These are phyloP conservation scores for Colletotrichum somersetense DNA, from an alignment of 2,329 filamentous ascomycete species.

Conservation along the genomic window DNA sequence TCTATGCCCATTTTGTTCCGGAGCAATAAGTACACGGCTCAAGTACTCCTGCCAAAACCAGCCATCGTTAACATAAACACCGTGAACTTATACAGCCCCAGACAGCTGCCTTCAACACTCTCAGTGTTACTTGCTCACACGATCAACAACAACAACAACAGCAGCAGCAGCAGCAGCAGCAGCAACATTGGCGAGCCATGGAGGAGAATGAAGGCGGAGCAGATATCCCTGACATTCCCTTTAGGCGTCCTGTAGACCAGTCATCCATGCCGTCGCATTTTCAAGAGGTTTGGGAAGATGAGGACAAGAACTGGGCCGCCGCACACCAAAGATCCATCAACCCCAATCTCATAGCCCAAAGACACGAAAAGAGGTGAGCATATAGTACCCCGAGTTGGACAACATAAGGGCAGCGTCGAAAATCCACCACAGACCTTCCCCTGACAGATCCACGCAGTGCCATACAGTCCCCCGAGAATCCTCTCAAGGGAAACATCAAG, in stretches of 20 bases:
- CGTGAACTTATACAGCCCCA: conserved; percentile 22
- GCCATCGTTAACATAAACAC: conserved; percentile 31
- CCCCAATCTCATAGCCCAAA: conserved; percentile 14
- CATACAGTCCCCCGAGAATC: conserved; percentile 11
- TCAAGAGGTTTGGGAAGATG: conserved; percentile 37
- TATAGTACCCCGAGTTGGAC: neutral
- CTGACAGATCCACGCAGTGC: conserved; percentile 7
- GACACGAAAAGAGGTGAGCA: conserved; percentile 26
- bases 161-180: conserved; percentile 1
- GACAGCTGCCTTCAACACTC: conserved; percentile 10
- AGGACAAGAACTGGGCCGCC: conserved; percentile 30
- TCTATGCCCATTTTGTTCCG: conserved; percentile 25
- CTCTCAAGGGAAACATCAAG: conserved; percentile 23
- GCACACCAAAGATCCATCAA: conserved; percentile 31
- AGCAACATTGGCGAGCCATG: conserved; percentile 1
- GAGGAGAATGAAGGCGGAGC: conserved; percentile 38
- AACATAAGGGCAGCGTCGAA: neutral
- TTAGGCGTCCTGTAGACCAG: conserved; percentile 34
- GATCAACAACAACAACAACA: conserved; percentile 5
- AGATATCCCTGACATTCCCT: conserved; percentile 45
- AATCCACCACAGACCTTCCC: neutral
- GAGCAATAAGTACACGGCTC: conserved; percentile 36
- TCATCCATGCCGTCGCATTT: conserved; percentile 27
- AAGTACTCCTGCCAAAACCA: conserved; percentile 14
- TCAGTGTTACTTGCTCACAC: conserved; percentile 23